Base-by-base conservation (phyloP, 352 stramenopile genomes). In the Phytophthora pini region DNA sequence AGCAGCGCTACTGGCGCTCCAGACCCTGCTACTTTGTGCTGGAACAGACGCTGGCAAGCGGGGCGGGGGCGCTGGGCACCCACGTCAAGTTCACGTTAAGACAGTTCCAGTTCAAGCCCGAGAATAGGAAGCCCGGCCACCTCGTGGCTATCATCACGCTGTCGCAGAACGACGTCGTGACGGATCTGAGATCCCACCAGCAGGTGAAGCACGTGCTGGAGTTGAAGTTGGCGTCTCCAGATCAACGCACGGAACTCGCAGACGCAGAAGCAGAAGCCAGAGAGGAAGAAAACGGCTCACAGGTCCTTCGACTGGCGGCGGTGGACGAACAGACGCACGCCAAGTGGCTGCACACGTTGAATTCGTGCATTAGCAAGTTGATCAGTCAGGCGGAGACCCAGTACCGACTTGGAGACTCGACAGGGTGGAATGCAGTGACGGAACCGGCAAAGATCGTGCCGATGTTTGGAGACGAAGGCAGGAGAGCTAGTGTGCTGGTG, bases 1-100 rank as follows among this genome's bases (percentile, higher is more conserved):
- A 71, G 58, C 77, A 77, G 57, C 80, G 82, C 52, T 90, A 85
- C 41, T 88, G 82, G 79, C 76, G 80, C 52, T 79, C 68, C 9
- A 87, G 72, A 55, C 71, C 74, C 5, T 76, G 45, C 6, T 92
- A 88, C 50, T 92, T 89, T 51, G 71, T 88, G 29, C 55, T 93
- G 53, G 79, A 82, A 36, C 68, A 87, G 50, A 56, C 43, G 5
- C 8, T 50, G 5, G 62, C 55, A 26, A 52, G 41, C n/a, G 22
- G 22, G 2, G 39, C 12, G 48, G 38, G 38, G 13, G 38, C 13
- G 4, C 9, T 43, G 6, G 10, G 46, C 24, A 45, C 39, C 2
- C 11, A 32, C 0, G 4, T 67, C 45, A 59, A 61, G 9, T 74
- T 92, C 50, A 74, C 65, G 31, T 52, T 93, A 24, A 59, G 71